Evolutionary conservation across 805 yeast genomes (phyloP).

Genomic region (Myxozyma vanderwaltii): DNA sequence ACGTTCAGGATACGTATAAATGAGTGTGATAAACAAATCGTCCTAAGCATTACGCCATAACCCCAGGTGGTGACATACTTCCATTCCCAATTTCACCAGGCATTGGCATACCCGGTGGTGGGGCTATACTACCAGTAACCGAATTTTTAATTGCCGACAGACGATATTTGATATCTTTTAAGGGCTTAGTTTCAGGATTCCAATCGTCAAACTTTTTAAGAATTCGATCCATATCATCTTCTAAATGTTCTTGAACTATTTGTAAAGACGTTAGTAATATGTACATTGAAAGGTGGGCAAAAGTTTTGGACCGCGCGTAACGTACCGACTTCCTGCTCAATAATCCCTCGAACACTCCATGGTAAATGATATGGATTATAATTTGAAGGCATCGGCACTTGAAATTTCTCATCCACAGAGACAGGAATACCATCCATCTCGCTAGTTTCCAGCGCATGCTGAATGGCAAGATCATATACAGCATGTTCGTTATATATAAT

Average conservation of each 20-base stretch:
- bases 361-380: constrained; percentile 85
- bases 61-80: not conserved
- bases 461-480: constrained; percentile 79
- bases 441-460: constrained; percentile 73
- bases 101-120: constrained; percentile 6
- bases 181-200: constrained; percentile 80
- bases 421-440: constrained; percentile 48
- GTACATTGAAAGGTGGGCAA: constrained; percentile 41
- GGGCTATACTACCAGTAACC: not conserved
- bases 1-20: not conserved
- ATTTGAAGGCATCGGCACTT: constrained; percentile 58
- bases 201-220: constrained; percentile 76
- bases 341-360: constrained; percentile 86
- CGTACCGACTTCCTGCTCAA: constrained; percentile 55
- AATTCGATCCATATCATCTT: constrained; percentile 57
- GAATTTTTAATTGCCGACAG: constrained; percentile 43
- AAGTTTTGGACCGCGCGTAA: constrained; percentile 46
- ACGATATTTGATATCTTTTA: constrained; percentile 82
- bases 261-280: not conserved
- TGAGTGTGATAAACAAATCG: not conserved
- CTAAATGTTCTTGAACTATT: constrained; percentile 45
- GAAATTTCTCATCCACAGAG: constrained; percentile 46
- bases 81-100: constrained; percentile 9
- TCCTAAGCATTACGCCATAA: not conserved
- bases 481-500: constrained; percentile 79